Percentiles rank a stretch among this genome's conserved stretches.
Conservation (phyloP, 148 eudicot genomes). For the Diospyros kaki region DNA sequence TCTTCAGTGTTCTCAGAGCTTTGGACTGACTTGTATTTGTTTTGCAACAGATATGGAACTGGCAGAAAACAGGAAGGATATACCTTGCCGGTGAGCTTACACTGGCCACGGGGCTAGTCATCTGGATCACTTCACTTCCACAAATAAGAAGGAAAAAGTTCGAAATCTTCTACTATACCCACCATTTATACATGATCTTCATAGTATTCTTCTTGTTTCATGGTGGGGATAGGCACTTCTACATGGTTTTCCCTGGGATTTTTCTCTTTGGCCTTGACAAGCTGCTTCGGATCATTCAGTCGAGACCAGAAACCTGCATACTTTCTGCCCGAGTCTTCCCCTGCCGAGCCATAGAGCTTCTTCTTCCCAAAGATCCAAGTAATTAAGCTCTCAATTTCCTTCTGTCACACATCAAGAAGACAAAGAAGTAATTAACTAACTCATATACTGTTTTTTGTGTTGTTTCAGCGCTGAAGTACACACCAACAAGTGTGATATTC, state of each 20-base stretch:
- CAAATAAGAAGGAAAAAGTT: constrained; percentile 65
- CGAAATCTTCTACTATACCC: constrained; percentile 68
- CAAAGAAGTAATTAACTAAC: neutral
- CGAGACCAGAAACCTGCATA: constrained; percentile 56
- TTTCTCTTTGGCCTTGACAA: constrained; percentile 73
- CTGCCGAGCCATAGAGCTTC: constrained; percentile 57
- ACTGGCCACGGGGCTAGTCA: constrained; percentile 52
- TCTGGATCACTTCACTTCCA: constrained; percentile 83
- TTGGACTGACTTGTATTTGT: neutral
- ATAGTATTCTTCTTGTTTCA: constrained; percentile 72
- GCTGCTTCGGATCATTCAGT: constrained; percentile 56
- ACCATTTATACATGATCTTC: constrained; percentile 71
- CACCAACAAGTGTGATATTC: constrained; percentile 74
- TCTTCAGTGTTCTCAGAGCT: neutral
- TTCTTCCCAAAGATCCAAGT: constrained; percentile 78
- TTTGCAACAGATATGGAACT: constrained; percentile 65
- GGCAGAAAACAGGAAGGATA: constrained; percentile 75
- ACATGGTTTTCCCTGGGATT: constrained; percentile 65
- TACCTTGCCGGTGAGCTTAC: constrained; percentile 82
- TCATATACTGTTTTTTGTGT: neutral
- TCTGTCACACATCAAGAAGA: neutral
- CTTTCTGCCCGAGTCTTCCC: constrained; percentile 70
- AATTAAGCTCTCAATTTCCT: constrained; percentile 11
- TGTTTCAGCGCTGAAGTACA: constrained; percentile 56
- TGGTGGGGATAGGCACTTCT: constrained; percentile 78